Conservation (phyloP, 106 monocot genomes). For the Allium sativum region DNA sequence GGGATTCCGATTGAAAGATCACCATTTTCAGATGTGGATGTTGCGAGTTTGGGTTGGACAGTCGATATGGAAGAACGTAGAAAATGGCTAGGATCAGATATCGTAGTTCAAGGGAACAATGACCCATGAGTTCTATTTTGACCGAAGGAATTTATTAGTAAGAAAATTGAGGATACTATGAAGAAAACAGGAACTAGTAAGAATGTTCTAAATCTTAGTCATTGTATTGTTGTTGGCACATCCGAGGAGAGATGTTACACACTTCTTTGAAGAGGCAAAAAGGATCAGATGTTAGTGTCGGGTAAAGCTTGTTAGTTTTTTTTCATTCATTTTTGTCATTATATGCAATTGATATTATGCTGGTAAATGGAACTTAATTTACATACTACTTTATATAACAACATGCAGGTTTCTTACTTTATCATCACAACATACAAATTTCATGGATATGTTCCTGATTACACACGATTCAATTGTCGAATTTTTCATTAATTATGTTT, state of each 20-base stretch:
- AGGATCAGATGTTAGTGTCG: slow-evolving; percentile 41
- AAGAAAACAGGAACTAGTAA: slow-evolving; percentile 60
- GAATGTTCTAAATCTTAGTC: slow-evolving; percentile 89
- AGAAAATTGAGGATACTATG: slow-evolving; percentile 66
- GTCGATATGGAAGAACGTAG: slow-evolving; percentile 93
- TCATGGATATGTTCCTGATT: too few relatives aligned
- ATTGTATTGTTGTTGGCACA: slow-evolving; percentile 86
- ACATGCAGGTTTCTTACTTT: too few relatives aligned
- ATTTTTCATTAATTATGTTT: too few relatives aligned
- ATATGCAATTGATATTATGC: too few relatives aligned
- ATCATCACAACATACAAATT: too few relatives aligned
- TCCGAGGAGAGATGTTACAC: slow-evolving; percentile 96
- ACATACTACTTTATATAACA: too few relatives aligned
- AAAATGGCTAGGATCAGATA: slow-evolving; percentile 47
- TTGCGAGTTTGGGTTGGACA: slow-evolving; percentile 97
- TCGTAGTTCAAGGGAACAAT: slow-evolving; percentile 88
- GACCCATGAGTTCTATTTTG: slow-evolving; percentile 92
- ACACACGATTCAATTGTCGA: too few relatives aligned
- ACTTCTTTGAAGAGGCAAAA: slow-evolving; percentile 92
- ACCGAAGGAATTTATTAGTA: slow-evolving; percentile 81
- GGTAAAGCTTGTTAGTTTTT: background rate
- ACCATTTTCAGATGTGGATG: slow-evolving; percentile 59
- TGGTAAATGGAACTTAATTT: too few relatives aligned
- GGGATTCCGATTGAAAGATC: slow-evolving; percentile 80
- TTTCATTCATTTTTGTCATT: too few relatives aligned